Evolutionary conservation across 192 early-diverging fungal species (phyloP).

Genomic region (Coemansia sp.): DNA sequence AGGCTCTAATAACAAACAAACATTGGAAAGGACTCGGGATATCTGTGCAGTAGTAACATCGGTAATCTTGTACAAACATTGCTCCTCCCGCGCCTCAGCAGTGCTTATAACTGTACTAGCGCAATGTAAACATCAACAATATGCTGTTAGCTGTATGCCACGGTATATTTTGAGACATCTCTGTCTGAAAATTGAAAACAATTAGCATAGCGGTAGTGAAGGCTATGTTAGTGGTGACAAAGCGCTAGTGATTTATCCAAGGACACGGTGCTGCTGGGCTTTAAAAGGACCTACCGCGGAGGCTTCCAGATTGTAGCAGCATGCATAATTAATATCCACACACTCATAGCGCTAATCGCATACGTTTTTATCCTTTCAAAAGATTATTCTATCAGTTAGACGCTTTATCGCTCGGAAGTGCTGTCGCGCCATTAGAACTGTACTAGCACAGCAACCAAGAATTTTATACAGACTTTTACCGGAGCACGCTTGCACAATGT

Average conservation of each 20-base stretch:
- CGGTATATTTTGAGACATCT: neutral
- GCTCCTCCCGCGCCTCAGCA: neutral
- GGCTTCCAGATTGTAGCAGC: neutral
- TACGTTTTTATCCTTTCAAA: neutral
- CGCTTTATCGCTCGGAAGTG: neutral
- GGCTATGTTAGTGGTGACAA: neutral
- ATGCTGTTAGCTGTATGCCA: neutral
- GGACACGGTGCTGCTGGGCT: neutral
- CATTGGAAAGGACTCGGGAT: neutral
- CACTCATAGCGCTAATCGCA: neutral
- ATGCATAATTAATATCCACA: neutral
- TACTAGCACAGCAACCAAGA: neutral
- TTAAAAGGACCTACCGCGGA: neutral
- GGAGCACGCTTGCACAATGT: constrained; percentile 21
- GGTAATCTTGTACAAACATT: neutral
- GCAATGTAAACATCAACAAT: neutral
- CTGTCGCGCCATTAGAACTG: neutral
- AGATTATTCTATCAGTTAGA: neutral
- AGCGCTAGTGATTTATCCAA: neutral
- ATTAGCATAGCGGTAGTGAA: neutral
- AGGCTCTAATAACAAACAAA: neutral
- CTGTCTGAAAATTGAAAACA: neutral
- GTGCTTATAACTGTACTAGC: neutral
- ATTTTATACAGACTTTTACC: neutral
- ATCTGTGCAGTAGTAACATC: neutral